Evolutionary conservation across 2,329 filamentous ascomycete species (phyloP), one percentile per base, ranked within the genome.

Genomic region (Dactylellina cionopaga): DNA sequence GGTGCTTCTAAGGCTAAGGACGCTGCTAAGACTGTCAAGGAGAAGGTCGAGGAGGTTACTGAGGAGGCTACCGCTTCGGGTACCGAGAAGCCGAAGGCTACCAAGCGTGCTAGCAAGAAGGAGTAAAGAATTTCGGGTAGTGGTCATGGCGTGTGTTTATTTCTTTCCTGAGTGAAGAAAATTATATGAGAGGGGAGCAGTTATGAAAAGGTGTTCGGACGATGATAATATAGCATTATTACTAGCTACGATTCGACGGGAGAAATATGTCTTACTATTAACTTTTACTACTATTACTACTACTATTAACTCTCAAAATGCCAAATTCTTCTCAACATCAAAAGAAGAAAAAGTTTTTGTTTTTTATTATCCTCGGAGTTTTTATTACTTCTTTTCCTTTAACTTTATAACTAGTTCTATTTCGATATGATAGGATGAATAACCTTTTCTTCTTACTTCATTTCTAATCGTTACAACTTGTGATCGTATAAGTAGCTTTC

Each of bases 71-170:
- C 85, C 70, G 83, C 84, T 74, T 85, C 84, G 65, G 85, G 85
- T 54, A 83, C 91, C 46, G 89, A 89, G 77, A 92, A 95, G 85
- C 89, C 87, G 76, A 92, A 96, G 88, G 85, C 82, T 68, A 87
- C 81, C 79, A 88, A 88, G 84, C 86, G 87, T 75, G 81, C 82
- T 71, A 86, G 85, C 68, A 84, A 85, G 78, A 87, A 77, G 71
- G 76, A 75, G 27, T 75, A 78, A 58, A 39, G 31, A 43, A n/a
- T 22, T 11, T 19, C 19, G 41, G 15, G 27, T 11, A 27, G 27
- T 17, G 33, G 39, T 33, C 31, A 11, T 52, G 11, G 41, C 51
- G 43, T 64, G 56, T 64, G 58, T 24, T 63, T 71, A 52, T 46
- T 65, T 46, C 47, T 44, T 55, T 71, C 27, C 46, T 56, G 22